phyloP scores from a whole-genome alignment of 306 rosid genomes.

The Cicer judaicum region DNA sequence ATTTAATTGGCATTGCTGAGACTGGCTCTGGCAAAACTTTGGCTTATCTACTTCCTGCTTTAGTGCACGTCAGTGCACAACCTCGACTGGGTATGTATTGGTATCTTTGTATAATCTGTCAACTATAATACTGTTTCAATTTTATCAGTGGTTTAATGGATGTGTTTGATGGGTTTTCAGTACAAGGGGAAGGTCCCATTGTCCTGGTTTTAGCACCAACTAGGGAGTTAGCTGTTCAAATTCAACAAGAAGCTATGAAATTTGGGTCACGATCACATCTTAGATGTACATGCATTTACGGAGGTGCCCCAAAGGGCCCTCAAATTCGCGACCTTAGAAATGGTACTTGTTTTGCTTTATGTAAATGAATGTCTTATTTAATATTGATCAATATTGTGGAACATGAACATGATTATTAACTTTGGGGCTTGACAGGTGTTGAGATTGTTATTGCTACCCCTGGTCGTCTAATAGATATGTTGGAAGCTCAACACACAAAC shows the following conservation, averaged over 20 bases:
- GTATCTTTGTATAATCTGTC: background rate
- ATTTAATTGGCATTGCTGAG: conserved; percentile 95
- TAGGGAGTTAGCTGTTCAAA: conserved; percentile 94
- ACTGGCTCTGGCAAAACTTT: conserved; percentile 98
- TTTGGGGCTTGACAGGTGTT: conserved; percentile 63
- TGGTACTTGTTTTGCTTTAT: conserved; percentile 53
- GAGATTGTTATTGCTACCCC: conserved; percentile 97
- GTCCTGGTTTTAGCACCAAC: conserved; percentile 90
- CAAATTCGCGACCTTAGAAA: conserved; percentile 90
- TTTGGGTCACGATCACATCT: conserved; percentile 64
- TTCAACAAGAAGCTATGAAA: conserved; percentile 85
- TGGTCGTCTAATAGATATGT: conserved; percentile 94
- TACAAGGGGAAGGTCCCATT: conserved; percentile 84
- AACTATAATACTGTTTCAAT: background rate
- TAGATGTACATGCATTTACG: conserved; percentile 83
- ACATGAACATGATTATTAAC: conserved; percentile 31
- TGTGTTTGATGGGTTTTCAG: conserved; percentile 54
- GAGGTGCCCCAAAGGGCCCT: conserved; percentile 98
- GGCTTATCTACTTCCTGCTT: conserved; percentile 84
- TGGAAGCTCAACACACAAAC: conserved; percentile 91
- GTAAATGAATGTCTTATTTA: background rate
- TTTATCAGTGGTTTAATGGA: conserved; percentile 25
- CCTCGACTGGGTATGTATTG: conserved; percentile 74
- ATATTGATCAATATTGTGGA: conserved; percentile 11
- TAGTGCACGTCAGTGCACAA: conserved; percentile 92